These are phyloP conservation scores for Podaxis sp. DNA, from an alignment of 768 basidiomycete genomes.

Conservation along the genomic window DNA sequence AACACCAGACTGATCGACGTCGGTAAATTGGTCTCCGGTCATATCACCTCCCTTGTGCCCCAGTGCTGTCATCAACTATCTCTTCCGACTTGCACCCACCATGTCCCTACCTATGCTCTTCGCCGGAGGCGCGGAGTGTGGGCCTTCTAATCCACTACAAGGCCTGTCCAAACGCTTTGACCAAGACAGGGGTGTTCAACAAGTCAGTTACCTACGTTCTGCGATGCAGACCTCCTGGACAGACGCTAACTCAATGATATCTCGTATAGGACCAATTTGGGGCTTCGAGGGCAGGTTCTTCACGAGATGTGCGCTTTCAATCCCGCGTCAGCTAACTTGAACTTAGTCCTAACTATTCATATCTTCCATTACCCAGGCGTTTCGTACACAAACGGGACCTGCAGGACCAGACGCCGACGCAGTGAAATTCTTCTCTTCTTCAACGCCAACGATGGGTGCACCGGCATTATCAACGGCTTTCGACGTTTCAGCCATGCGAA, in stretches of 20 bases:
- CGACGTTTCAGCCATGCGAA: slow-evolving; percentile 57
- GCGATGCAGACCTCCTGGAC: slow-evolving; percentile 8
- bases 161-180: slow-evolving; percentile 78
- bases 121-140: slow-evolving; percentile 75
- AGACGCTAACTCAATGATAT: slow-evolving; percentile 15
- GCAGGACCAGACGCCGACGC: slow-evolving; percentile 61
- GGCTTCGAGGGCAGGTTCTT: slow-evolving; percentile 57
- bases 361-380: slow-evolving; percentile 39
- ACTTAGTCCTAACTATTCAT: slow-evolving; percentile 2
- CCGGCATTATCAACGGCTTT: slow-evolving; percentile 38
- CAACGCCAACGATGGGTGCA: slow-evolving; percentile 20
- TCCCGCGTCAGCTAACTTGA: not conserved
- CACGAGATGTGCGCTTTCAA: slow-evolving; percentile 51
- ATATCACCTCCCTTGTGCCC: not conserved
- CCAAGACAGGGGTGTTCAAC: slow-evolving; percentile 74
- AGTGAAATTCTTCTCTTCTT: slow-evolving; percentile 61
- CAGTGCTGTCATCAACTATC: not conserved
- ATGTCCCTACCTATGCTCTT: slow-evolving; percentile 86
- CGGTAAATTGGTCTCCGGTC: slow-evolving; percentile 6
- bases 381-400: slow-evolving; percentile 53
- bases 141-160: slow-evolving; percentile 82
- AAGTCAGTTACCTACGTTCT: slow-evolving; percentile 41
- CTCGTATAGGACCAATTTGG: slow-evolving; percentile 66
- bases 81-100: slow-evolving; percentile 11
- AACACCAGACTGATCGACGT: slow-evolving; percentile 7